phyloP scores from a whole-genome alignment of 2,329 filamentous ascomycete species.

The Aspergillus brasiliensis region DNA sequence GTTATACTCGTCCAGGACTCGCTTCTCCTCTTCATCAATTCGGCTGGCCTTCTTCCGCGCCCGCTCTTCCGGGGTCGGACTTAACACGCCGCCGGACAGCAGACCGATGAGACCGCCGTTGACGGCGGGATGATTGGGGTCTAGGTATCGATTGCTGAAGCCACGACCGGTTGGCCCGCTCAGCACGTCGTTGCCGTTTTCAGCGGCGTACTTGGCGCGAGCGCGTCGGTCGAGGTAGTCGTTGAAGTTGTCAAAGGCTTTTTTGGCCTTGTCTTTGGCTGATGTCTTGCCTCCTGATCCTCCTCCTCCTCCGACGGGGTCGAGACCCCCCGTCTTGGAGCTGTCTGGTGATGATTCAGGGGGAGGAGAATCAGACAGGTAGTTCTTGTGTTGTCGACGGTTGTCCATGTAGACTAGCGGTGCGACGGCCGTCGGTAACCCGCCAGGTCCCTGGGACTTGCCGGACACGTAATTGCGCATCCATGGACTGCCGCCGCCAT shows the following conservation, averaged over 20 bases:
- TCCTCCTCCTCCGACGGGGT: background rate
- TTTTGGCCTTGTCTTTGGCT: background rate
- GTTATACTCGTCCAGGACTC: background rate
- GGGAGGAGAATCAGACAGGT: background rate
- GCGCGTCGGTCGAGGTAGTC: background rate
- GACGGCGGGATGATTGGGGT: slow-evolving; percentile 54
- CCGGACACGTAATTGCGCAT: background rate
- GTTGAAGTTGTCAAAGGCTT: background rate
- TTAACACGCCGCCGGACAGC: slow-evolving; percentile 44
- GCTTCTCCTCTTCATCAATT: background rate
- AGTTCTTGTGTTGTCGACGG: background rate
- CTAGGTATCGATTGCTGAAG: slow-evolving; percentile 51
- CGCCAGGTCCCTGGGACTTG: background rate
- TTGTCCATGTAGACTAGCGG: background rate
- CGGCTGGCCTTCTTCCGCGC: background rate
- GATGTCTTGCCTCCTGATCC: background rate
- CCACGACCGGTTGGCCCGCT: slow-evolving; percentile 9
- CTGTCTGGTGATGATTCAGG: background rate
- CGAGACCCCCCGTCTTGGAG: background rate
- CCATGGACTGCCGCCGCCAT: too few species aligned
- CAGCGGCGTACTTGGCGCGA: background rate
- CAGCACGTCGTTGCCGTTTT: background rate
- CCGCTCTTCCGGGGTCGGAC: background rate
- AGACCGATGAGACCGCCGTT: slow-evolving; percentile 50
- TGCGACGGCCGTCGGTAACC: background rate